Base-by-base conservation (phyloP, 2,329 filamentous ascomycete genomes). In the Sclerotinia subarctica region DNA sequence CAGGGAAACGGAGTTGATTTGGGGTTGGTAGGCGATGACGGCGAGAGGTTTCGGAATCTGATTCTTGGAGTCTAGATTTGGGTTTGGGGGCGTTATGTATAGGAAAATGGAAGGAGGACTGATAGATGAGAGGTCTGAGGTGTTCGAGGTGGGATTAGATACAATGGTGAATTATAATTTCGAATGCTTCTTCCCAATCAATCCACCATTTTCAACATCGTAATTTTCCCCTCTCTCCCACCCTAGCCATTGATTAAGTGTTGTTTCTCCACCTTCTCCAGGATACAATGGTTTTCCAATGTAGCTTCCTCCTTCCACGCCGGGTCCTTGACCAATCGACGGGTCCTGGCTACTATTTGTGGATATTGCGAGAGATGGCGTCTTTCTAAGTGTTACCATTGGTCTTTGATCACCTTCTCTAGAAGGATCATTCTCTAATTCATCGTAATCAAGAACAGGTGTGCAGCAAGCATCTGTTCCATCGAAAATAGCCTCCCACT, bases 401-500 rank as follows among this genome's bases (percentile, higher is more conserved):
- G 91, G 90, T 70, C 91, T 80, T 79, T 92, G 90, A 72, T 93
- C 90, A 58, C 89, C 86, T 75, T 88, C 87, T 60, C 82, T 80
- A n/a, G 68, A 70, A 11, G 76, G 63, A 47, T 81, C 77, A 3
- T 69, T 74, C 73, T 92, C 86, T 54, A 97, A 81, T 79, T 97
- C 93, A 0, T 73, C 75, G 72, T 93, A 91, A 46, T 88, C 88
- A 53, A 97, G 81, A 1, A 98, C 91, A 0, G 94, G 94, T n/a
- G 92, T 93, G 71, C 90, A 93, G 78, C 94, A 98, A 1, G 94
- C 94, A 80, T 98, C 94, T 0, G 91, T 95, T 15, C 91, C 92
- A 77, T 96, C 92, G 77, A 97, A 98, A 7, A 96, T 81, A 4
- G 70, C 77, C 79, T 97, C 94, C 94, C 94, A 98, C 77, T 96